phyloP scores from a whole-genome alignment of 495 filamentous ascomycete genomes.

The Saxophila tyrrhenica region DNA sequence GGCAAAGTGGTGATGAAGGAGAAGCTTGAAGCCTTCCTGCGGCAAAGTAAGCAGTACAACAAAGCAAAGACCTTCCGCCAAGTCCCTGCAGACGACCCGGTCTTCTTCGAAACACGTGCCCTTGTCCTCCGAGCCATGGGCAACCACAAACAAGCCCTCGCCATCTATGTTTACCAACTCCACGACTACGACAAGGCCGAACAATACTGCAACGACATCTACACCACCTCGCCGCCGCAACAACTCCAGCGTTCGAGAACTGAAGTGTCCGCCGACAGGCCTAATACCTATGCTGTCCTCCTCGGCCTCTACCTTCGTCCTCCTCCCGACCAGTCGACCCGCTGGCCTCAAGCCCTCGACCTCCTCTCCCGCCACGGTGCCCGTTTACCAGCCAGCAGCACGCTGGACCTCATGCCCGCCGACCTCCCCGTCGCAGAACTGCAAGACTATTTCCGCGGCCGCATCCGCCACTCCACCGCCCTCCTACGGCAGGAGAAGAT shows the following conservation, averaged over 20 bases:
- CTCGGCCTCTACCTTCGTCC: conserved; percentile 84
- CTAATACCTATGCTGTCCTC: conserved; percentile 78
- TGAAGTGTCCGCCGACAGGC: conserved; percentile 2
- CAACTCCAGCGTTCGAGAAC: conserved; percentile 1
- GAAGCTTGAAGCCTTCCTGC: conserved; percentile 63
- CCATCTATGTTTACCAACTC: conserved; percentile 94
- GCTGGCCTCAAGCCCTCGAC: conserved; percentile 64
- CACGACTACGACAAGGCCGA: conserved; percentile 80
- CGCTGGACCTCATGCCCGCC: conserved; percentile 75
- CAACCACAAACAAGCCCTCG: conserved; percentile 82
- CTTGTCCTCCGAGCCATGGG: conserved; percentile 93
- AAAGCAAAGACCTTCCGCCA: conserved; percentile 60
- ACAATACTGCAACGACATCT: conserved; percentile 84
- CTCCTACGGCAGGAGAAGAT: conserved; percentile 67
- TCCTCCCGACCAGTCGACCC: conserved; percentile 58
- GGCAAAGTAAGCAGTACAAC: conserved; percentile 67
- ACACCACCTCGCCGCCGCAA: conserved; percentile 37
- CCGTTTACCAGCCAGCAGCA: conserved; percentile 74
- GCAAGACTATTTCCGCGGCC: conserved; percentile 81
- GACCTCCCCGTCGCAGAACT: conserved; percentile 65
- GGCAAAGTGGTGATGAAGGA: conserved; percentile 40
- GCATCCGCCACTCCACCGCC: conserved; percentile 78
- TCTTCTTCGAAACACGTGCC: conserved; percentile 82
- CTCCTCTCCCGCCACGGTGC: conserved; percentile 85
- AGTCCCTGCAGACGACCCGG: conserved; percentile 68